A percentile compares a stretch with the other conserved stretches of the same genome.
Evolutionary conservation across 768 basidiomycete species (phyloP).

Genomic region (Epithele typhae): DNA sequence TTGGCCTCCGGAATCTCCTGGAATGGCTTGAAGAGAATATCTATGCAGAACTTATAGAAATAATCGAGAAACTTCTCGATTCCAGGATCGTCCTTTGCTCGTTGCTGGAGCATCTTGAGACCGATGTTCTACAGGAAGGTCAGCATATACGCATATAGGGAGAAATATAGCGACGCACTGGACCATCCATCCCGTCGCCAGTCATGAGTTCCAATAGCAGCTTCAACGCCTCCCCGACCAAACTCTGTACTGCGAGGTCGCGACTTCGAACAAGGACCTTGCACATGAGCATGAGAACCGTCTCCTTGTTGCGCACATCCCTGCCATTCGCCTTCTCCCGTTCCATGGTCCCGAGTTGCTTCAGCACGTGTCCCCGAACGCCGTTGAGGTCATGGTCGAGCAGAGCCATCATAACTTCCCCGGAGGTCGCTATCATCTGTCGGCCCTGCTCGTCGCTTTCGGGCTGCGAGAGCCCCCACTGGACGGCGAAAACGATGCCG

Average conservation of each 20-base stretch:
- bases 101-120: constrained; percentile 43
- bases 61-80: constrained; percentile 90
- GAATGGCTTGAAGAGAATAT: constrained; percentile 80
- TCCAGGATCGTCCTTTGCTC: constrained; percentile 75
- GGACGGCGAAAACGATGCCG: constrained; percentile 85
- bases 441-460: constrained; percentile 48
- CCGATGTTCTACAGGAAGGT: constrained; percentile 18
- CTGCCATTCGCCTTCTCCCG: constrained; percentile 56
- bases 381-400: constrained; percentile 90
- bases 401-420: constrained; percentile 79
- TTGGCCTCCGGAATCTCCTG: constrained; percentile 67
- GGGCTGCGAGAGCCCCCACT: constrained; percentile 80
- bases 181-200: constrained; percentile 16
- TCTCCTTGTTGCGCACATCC: constrained; percentile 63
- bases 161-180: constrained; percentile 13
- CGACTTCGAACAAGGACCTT: constrained; percentile 71
- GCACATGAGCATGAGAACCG: constrained; percentile 73
- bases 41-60: constrained; percentile 83
- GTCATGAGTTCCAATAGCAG: constrained; percentile 73
- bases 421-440: constrained; percentile 72
- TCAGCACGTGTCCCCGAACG: constrained; percentile 79
- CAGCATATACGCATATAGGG: neutral
- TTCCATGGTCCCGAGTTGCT: constrained; percentile 71
- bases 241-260: constrained; percentile 85
- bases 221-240: constrained; percentile 84